These are phyloP conservation scores for Saccharum hybrid DNA, from an alignment of 202 grass and related monocot genomes.

Conservation along the genomic window DNA sequence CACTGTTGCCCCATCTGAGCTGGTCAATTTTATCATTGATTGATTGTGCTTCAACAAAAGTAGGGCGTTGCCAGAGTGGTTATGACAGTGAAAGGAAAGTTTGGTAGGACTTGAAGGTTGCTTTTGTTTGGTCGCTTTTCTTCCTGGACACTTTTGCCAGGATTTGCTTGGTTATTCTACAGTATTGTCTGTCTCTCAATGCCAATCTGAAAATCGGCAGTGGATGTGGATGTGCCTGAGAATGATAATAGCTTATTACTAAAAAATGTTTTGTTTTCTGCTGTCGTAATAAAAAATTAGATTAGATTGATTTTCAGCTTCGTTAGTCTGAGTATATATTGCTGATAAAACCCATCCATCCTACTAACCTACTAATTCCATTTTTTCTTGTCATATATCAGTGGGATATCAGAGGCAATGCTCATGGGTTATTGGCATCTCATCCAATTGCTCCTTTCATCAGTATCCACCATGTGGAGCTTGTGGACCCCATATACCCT, in stretches of 20 bases:
- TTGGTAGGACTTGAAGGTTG: slow-evolving; percentile 50
- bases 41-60: slow-evolving; percentile 41
- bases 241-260: slow-evolving; percentile 6
- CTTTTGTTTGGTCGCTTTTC: slow-evolving; percentile 43
- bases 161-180: slow-evolving; percentile 38
- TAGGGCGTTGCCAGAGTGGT: slow-evolving; percentile 46
- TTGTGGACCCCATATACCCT: slow-evolving; percentile 84
- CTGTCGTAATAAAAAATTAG: slow-evolving; percentile 16
- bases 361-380: slow-evolving; percentile 43
- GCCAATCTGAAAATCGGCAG: not conserved
- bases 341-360: slow-evolving; percentile 24
- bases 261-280: slow-evolving; percentile 31
- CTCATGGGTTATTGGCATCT: slow-evolving; percentile 79
- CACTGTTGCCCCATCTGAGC: slow-evolving; percentile 33
- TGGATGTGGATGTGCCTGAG: slow-evolving; percentile 10
- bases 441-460: slow-evolving; percentile 93
- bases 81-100: slow-evolving; percentile 55
- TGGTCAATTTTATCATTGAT: slow-evolving; percentile 12
- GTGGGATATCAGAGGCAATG: slow-evolving; percentile 97
- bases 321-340: not conserved
- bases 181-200: slow-evolving; percentile 36
- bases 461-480: slow-evolving; percentile 86
- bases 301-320: slow-evolving; percentile 16
- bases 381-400: slow-evolving; percentile 41
- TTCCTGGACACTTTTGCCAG: slow-evolving; percentile 6